Evolutionary conservation across 2,329 filamentous ascomycete genomes (phyloP).

Genomic region (Stemphylium vesicarium): DNA sequence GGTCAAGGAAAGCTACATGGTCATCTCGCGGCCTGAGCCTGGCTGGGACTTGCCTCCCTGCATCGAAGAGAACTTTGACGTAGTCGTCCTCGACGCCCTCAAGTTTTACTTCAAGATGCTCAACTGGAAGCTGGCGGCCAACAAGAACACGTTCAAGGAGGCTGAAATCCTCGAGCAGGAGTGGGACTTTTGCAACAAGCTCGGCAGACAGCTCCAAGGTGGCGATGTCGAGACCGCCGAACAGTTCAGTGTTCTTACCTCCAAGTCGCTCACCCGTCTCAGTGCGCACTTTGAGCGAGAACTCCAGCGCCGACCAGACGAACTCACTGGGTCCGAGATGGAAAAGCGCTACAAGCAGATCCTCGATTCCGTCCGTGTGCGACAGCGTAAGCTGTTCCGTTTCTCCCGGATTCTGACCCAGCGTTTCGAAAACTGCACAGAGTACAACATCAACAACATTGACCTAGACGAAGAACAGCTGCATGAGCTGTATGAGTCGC

Average conservation of each 20-base stretch:
- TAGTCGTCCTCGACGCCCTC: slow-evolving; percentile 86
- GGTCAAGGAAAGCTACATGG: slow-evolving; percentile 87
- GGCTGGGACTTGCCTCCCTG: slow-evolving; percentile 96
- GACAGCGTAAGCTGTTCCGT: slow-evolving; percentile 94
- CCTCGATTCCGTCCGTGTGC: slow-evolving; percentile 91
- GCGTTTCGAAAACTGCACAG: slow-evolving; percentile 94
- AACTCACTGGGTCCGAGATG: slow-evolving; percentile 81
- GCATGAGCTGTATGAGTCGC: slow-evolving; percentile 77
- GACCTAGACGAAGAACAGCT: slow-evolving; percentile 70
- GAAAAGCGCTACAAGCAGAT: slow-evolving; percentile 97
- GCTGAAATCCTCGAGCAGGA: slow-evolving; percentile 96
- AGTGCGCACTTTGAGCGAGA: slow-evolving; percentile 93
- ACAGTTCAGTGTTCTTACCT: slow-evolving; percentile 92
- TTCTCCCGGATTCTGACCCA: slow-evolving; percentile 91
- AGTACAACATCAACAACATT: slow-evolving; percentile 86
- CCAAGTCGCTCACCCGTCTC: slow-evolving; percentile 86
- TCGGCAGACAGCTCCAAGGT: slow-evolving; percentile 87
- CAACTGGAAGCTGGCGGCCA: slow-evolving; percentile 95
- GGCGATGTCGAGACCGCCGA: slow-evolving; percentile 97
- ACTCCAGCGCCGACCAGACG: slow-evolving; percentile 80
- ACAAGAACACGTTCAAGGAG: slow-evolving; percentile 99
- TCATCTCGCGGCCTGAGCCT: slow-evolving; percentile 82
- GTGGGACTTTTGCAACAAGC: slow-evolving; percentile 96
- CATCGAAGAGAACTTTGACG: slow-evolving; percentile 95
- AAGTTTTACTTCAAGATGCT: slow-evolving; percentile 99